A percentile compares a stretch with the other conserved stretches of the same genome.
These are phyloP conservation scores for Phytophthora pisi DNA, from an alignment of 352 stramenopile genomes.

Conservation along the genomic window DNA sequence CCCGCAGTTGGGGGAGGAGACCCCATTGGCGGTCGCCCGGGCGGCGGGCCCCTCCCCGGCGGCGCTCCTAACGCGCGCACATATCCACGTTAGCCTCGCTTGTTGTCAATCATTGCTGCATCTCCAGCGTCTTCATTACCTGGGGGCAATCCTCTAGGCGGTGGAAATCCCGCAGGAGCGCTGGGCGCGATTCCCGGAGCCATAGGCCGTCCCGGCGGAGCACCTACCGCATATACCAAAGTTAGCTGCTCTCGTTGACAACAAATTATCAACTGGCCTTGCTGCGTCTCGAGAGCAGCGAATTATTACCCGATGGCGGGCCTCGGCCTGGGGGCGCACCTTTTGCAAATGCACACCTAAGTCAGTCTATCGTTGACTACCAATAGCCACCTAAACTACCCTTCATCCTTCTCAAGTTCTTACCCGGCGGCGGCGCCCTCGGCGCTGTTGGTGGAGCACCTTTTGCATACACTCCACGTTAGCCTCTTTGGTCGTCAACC, in stretches of 20 bases:
- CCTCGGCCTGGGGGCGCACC: no score
- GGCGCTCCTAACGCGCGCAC: constrained; percentile 19
- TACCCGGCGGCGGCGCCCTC: no score
- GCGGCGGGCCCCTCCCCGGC: constrained; percentile 19
- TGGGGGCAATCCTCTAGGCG: no score
- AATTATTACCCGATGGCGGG: background rate
- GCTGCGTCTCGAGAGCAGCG: background rate
- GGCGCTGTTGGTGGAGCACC: no score
- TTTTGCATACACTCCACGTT: background rate
- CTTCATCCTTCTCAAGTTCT: no score
- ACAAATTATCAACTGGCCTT: background rate
- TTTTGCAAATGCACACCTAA: no score
- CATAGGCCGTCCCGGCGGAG: no score
- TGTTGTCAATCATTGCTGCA: background rate
- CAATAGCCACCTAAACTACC: no score
- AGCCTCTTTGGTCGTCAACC: background rate
- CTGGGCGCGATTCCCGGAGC: no score
- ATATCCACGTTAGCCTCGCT: constrained; percentile 1
- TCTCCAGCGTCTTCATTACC: background rate
- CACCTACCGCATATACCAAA: background rate
- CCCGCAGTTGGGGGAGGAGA: constrained; percentile 18
- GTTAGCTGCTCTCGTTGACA: background rate
- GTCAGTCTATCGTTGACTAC: no score
- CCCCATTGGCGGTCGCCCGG: constrained; percentile 12
- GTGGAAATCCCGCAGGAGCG: no score